Percentiles rank a stretch among this genome's conserved stretches.
These are phyloP conservation scores for Strombidium stylifer DNA, from an alignment of 73 alveolate species.

Conservation along the genomic window DNA sequence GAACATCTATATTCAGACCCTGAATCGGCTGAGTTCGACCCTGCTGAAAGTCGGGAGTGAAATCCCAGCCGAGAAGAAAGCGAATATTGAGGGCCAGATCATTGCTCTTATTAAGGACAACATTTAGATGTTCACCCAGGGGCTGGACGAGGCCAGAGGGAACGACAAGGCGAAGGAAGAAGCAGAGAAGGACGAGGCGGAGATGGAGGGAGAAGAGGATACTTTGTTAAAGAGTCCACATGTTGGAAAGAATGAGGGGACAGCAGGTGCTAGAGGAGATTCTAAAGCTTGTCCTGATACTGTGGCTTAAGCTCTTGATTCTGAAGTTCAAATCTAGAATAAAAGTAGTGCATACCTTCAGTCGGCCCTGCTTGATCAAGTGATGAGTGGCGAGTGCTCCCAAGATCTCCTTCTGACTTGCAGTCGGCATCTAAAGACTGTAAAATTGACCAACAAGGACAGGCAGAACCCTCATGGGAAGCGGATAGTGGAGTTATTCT, in stretches of 20 bases:
- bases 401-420: slow-evolving; percentile 5
- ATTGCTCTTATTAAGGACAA: neutral
- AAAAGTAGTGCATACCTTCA: neutral
- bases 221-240: no score
- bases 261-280: no score
- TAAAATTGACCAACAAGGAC: slow-evolving; percentile 52
- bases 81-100: neutral
- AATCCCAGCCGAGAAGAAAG: slow-evolving; percentile 21
- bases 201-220: no score
- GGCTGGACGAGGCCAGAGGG: no score
- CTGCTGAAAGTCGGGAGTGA: slow-evolving; percentile 3
- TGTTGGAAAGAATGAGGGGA: no score
- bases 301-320: neutral
- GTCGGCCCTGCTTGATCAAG: no score
- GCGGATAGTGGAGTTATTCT: slow-evolving; percentile 75
- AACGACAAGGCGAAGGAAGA: no score
- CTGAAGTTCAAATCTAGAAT: neutral
- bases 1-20: neutral
- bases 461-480: slow-evolving; percentile 88
- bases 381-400: neutral
- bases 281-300: neutral
- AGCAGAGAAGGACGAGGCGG: no score
- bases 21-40: slow-evolving; percentile 47
- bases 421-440: slow-evolving; percentile 8
- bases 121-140: no score